phyloP scores from a whole-genome alignment of 192 early-diverging fungal species.

The Coemansia asiatica region DNA sequence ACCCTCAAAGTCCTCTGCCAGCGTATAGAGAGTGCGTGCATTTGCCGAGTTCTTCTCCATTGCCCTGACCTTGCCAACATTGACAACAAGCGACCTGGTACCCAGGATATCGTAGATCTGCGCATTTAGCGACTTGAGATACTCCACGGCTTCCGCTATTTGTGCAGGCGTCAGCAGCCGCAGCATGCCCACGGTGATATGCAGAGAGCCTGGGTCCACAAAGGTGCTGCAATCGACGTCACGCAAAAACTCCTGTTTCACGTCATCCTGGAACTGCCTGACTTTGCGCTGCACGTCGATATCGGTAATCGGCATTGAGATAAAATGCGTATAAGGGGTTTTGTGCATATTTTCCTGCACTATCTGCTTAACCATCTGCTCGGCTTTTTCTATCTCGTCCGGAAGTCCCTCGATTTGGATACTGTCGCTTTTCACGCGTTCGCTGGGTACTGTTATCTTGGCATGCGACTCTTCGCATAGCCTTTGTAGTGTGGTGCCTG shows the following conservation, averaged over 20 bases:
- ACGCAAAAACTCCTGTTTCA: slow-evolving; percentile 12
- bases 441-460: slow-evolving; percentile 23
- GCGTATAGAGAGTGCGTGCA: slow-evolving; percentile 27
- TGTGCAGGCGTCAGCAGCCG: slow-evolving; percentile 25
- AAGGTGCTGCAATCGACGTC: slow-evolving; percentile 6
- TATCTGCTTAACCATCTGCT: slow-evolving; percentile 17
- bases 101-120: slow-evolving; percentile 19
- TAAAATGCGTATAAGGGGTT: slow-evolving; percentile 43
- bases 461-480: slow-evolving; percentile 14
- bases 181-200: slow-evolving; percentile 48
- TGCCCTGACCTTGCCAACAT: slow-evolving; percentile 15
- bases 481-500: slow-evolving; percentile 1
- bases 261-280: slow-evolving; percentile 7
- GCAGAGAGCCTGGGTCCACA: slow-evolving; percentile 22
- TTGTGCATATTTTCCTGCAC: slow-evolving; percentile 17
- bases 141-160: slow-evolving; percentile 14
- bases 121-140: slow-evolving; percentile 25
- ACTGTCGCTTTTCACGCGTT: slow-evolving; percentile 15
- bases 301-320: slow-evolving; percentile 32
- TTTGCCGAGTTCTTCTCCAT: slow-evolving; percentile 29
- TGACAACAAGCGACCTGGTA: slow-evolving; percentile 18
- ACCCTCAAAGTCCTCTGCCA: slow-evolving; percentile 21
- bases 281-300: slow-evolving; percentile 29
- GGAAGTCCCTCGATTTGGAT: slow-evolving; percentile 26
- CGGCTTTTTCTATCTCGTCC: slow-evolving; percentile 14